phyloP scores from a whole-genome alignment of 148 eudicot genomes.

The Suaeda aralocaspica region DNA sequence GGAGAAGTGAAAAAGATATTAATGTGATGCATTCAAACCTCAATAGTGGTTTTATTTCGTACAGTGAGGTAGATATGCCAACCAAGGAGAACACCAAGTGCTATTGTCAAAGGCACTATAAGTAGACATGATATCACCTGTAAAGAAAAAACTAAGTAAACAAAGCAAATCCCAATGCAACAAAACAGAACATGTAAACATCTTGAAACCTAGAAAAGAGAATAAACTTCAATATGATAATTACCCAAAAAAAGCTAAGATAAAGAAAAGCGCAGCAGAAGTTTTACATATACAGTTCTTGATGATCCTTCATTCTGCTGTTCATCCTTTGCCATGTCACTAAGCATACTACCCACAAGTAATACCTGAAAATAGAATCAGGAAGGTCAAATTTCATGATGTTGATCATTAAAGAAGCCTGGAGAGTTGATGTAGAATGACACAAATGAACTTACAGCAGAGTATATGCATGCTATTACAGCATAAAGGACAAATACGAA shows the following conservation, averaged over 20 bases:
- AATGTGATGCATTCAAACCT: slow-evolving; percentile 42
- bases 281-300: slow-evolving; percentile 61
- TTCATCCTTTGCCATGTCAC: slow-evolving; percentile 47
- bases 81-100: slow-evolving; percentile 64
- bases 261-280: background rate
- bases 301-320: slow-evolving; percentile 51
- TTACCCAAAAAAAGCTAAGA: background rate
- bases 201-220: background rate
- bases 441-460: slow-evolving; percentile 53
- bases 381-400: background rate
- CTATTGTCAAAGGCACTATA: slow-evolving; percentile 63
- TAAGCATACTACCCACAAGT: slow-evolving; percentile 71
- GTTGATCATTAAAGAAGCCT: background rate
- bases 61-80: slow-evolving; percentile 85
- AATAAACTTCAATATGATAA: background rate
- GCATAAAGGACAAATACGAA: slow-evolving; percentile 78
- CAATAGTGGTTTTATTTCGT: slow-evolving; percentile 90
- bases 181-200: background rate
- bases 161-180: slow-evolving; percentile 9
- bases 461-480: slow-evolving; percentile 73
- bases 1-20: background rate
- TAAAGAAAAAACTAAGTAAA: slow-evolving; percentile 7
- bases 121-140: slow-evolving; percentile 79
- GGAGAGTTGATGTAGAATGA: background rate
- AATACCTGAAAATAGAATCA: slow-evolving; percentile 47